phyloP scores from a whole-genome alignment of 495 filamentous ascomycete genomes.

The Penicillium argentinense region DNA sequence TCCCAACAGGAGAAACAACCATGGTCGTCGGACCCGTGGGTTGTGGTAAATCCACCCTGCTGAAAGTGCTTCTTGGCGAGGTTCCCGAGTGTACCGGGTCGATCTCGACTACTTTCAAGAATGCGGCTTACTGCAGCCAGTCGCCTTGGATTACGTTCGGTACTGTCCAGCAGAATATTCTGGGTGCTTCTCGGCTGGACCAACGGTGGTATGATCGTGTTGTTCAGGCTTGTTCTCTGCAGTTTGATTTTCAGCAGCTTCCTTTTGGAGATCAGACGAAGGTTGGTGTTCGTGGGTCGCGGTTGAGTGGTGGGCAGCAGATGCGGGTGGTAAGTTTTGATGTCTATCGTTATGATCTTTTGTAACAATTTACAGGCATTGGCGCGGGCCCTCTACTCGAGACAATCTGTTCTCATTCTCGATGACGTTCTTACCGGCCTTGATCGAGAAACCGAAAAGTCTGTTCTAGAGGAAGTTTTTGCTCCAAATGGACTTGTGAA shows the following conservation, averaged over 20 bases:
- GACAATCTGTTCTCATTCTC: slow-evolving; percentile 48
- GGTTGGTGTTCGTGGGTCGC: slow-evolving; percentile 64
- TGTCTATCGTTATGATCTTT: background rate
- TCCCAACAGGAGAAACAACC: slow-evolving; percentile 39
- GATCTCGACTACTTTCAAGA: slow-evolving; percentile 14
- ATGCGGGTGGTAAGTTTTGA: slow-evolving; percentile 47
- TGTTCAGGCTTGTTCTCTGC: slow-evolving; percentile 57
- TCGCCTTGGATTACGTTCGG: slow-evolving; percentile 80
- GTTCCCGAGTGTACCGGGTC: slow-evolving; percentile 25
- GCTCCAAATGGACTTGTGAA: slow-evolving; percentile 22
- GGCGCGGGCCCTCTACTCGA: slow-evolving; percentile 56
- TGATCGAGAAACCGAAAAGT: slow-evolving; percentile 46
- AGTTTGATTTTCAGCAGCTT: slow-evolving; percentile 59
- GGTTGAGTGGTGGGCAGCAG: slow-evolving; percentile 65
- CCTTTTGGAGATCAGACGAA: slow-evolving; percentile 59
- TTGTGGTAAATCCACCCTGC: slow-evolving; percentile 53
- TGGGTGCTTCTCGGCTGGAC: slow-evolving; percentile 67
- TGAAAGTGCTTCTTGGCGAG: slow-evolving; percentile 55
- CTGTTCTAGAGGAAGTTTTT: slow-evolving; percentile 26
- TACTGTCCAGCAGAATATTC: slow-evolving; percentile 74
- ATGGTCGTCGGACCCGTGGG: slow-evolving; percentile 56
- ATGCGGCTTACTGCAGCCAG: slow-evolving; percentile 73
- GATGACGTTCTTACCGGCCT: slow-evolving; percentile 56
- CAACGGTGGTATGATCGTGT: slow-evolving; percentile 50
- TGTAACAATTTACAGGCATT: slow-evolving; percentile 32